Evolutionary conservation across 1,139 yeast species (phyloP).

Genomic region (Hansenula anomala): DNA sequence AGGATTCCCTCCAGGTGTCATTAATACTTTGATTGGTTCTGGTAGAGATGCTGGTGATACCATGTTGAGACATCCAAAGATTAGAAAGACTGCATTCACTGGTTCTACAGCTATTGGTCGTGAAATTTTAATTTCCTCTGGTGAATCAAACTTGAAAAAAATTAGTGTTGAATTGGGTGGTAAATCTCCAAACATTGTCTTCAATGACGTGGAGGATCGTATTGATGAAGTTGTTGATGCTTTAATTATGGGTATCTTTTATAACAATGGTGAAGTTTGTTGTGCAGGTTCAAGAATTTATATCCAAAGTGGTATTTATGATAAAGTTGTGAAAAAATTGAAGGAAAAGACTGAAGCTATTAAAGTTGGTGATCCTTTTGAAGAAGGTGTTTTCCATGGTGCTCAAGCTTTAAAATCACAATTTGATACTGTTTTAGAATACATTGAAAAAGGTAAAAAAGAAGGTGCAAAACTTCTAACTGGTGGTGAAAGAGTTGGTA

Average conservation of each 20-base stretch:
- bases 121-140: conserved; percentile 63
- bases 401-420: conserved; percentile 74
- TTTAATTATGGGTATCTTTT: conserved; percentile 58
- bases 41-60: conserved; percentile 73
- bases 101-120: conserved; percentile 81
- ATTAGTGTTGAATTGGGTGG: conserved; percentile 49
- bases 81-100: conserved; percentile 75
- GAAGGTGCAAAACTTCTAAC: conserved; percentile 70
- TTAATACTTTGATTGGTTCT: conserved; percentile 67
- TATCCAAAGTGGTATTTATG: conserved; percentile 70
- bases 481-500: conserved; percentile 66
- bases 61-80: conserved; percentile 56
- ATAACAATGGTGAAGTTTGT: conserved; percentile 84
- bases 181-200: conserved; percentile 56
- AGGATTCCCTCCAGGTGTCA: conserved; percentile 69
- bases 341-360: conserved; percentile 40
- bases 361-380: conserved; percentile 74
- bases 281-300: conserved; percentile 79
- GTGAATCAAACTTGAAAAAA: conserved; percentile 62
- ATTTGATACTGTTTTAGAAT: conserved; percentile 64
- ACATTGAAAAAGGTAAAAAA: conserved; percentile 63
- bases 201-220: conserved; percentile 55
- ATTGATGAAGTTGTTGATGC: conserved; percentile 55
- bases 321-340: conserved; percentile 52
- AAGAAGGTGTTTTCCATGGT: conserved; percentile 66